These are phyloP conservation scores for Metschnikowia henanensis DNA, from an alignment of 805 yeast genomes.

Conservation along the genomic window DNA sequence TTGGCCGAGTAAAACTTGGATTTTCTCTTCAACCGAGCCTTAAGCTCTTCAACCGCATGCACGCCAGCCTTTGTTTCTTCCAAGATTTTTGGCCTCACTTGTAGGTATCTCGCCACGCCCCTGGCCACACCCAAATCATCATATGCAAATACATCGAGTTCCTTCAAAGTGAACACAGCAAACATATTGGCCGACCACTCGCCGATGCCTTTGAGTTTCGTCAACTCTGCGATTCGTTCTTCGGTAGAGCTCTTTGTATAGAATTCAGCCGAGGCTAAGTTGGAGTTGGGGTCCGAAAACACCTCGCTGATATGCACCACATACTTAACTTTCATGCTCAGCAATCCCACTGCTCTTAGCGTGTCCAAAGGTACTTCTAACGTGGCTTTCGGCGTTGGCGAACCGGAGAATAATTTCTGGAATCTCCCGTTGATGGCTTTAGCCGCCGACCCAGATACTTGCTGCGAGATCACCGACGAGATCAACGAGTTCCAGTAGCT, in stretches of 20 bases:
- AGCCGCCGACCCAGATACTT: slow-evolving; percentile 82
- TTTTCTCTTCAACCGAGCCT: slow-evolving; percentile 30
- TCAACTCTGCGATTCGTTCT: slow-evolving; percentile 48
- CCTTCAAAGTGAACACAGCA: slow-evolving; percentile 62
- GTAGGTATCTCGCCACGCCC: slow-evolving; percentile 68
- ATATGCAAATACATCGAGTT: slow-evolving; percentile 69
- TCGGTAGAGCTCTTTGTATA: slow-evolving; percentile 41
- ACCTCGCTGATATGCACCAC: slow-evolving; percentile 53
- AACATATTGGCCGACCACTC: slow-evolving; percentile 93
- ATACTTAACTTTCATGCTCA: slow-evolving; percentile 66
- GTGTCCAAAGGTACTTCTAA: slow-evolving; percentile 41
- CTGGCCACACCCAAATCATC: slow-evolving; percentile 86
- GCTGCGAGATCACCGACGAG: slow-evolving; percentile 61
- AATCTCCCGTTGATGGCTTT: slow-evolving; percentile 55
- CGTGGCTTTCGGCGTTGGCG: slow-evolving; percentile 56
- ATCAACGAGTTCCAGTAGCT: slow-evolving; percentile 39
- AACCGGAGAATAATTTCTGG: slow-evolving; percentile 26
- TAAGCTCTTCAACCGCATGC: slow-evolving; percentile 34
- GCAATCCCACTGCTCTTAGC: slow-evolving; percentile 66
- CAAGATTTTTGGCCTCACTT: slow-evolving; percentile 50
- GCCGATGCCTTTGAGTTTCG: slow-evolving; percentile 68
- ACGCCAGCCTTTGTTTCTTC: slow-evolving; percentile 39
- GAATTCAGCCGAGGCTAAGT: slow-evolving; percentile 31
- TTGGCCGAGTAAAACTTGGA: slow-evolving; percentile 35
- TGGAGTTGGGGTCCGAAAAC: slow-evolving; percentile 43